Evolutionary conservation across 2,329 filamentous ascomycete genomes (phyloP), one percentile per base, ranked within the genome.

Genomic region (Tolypocladium endophyticum): DNA sequence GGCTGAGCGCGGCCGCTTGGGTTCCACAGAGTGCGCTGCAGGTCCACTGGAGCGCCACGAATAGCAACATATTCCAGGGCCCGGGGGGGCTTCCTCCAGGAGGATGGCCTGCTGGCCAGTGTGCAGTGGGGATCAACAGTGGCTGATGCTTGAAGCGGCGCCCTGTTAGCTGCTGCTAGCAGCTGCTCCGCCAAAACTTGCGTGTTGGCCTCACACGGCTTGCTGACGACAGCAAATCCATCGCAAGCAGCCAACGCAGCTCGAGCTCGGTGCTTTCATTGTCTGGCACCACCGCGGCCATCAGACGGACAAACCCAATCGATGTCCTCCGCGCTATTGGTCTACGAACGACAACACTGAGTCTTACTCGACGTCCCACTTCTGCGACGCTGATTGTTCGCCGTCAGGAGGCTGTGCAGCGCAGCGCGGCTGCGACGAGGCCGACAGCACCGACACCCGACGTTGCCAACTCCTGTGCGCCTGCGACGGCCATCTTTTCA

Each of bases 371-470:
- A 58, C 50, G 50, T 55, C 36, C 47, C 47, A 41, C 54, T 56
- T 25, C 52, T 58, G 38, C 50, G 50, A 50, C 50, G 50, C 50
- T 23, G 30, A 47, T 50, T 56, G 54, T 58, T 55, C 36, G 53
- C 54, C 54, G 57, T 58, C 57, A 56, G 59, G 61, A 61, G 62
- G 62, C 62, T 60, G 62, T 64, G 62, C 62, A 59, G 38, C 43
- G 36, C 55, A n/a, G 20, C 41, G 38, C 38, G 52, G 30, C 39
- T 45, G 35, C 23, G 38, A 23, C 36, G 50, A 58, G 56, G 45
- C 45, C 20, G 16, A 16, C 36, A 25, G 43, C 30, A 53, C 23
- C 45, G 23, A 23, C 11, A 33, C 28, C 41, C 20, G 50, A 53
- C 28, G n/a, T 53, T 53, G 50, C 30, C 50, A 35, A 36, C 30